Evolutionary conservation across 2,329 filamentous ascomycete species (phyloP).

Genomic region (Hypocreales sp.): DNA sequence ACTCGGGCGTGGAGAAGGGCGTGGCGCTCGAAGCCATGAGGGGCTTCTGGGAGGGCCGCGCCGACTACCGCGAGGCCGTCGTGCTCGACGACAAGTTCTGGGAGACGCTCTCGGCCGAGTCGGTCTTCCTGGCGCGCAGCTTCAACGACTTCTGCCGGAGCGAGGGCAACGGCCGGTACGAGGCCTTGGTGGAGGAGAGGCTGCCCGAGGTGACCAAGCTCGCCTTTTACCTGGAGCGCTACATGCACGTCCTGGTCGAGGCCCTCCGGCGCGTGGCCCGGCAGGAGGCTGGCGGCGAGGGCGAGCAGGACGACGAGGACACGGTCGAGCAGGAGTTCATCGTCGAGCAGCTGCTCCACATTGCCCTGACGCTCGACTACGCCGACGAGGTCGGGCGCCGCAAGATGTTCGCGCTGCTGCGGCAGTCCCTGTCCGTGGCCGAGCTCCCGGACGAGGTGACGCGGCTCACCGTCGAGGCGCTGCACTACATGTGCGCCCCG

Average conservation of each 20-base stretch:
- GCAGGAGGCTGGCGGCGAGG: constrained; percentile 34
- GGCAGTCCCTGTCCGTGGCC: constrained; percentile 71
- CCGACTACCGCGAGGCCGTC: constrained; percentile 62
- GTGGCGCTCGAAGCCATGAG: constrained; percentile 90
- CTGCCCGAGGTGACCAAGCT: constrained; percentile 88
- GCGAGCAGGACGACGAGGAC: constrained; percentile 62
- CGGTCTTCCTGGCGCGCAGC: constrained; percentile 77
- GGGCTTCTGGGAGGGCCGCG: constrained; percentile 87
- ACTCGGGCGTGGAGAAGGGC: constrained; percentile 77
- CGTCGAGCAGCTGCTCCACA: constrained; percentile 86
- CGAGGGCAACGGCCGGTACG: constrained; percentile 58
- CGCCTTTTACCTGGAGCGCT: constrained; percentile 71
- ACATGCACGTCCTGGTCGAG: constrained; percentile 55
- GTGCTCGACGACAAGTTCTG: constrained; percentile 62
- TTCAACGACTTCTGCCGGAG: constrained; percentile 87
- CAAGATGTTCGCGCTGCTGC: constrained; percentile 87
- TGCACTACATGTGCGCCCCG: constrained; percentile 69
- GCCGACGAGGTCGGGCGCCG: constrained; percentile 91
- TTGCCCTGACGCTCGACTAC: constrained; percentile 84
- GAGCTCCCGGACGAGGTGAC: constrained; percentile 88
- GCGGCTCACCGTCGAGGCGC: constrained; percentile 67
- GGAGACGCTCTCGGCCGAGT: constrained; percentile 70
- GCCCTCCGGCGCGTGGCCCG: constrained; percentile 42
- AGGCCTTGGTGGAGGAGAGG: constrained; percentile 73
- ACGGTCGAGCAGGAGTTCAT: constrained; percentile 88